These are phyloP conservation scores for Coffea canephora DNA, from an alignment of 257 asterid genomes.

Conservation along the genomic window DNA sequence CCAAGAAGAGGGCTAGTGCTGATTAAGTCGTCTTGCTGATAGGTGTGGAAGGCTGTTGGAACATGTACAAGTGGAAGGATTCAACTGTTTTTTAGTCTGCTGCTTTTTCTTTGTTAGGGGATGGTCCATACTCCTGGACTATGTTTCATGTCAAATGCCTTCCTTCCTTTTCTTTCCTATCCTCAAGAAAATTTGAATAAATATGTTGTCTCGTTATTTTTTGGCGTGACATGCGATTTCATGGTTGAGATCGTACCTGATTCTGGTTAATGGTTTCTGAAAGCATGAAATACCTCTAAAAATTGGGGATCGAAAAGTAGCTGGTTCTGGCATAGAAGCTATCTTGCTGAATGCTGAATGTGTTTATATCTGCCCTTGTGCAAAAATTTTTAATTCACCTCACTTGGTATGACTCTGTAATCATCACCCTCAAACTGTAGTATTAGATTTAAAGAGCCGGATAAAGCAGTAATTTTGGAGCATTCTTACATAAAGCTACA, in stretches of 20 bases:
- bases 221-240: background rate
- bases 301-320: background rate
- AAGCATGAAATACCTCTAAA: too few relatives aligned
- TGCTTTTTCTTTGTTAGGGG: conserved; percentile 7
- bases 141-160: background rate
- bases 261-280: background rate
- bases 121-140: conserved; percentile 2
- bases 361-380: background rate
- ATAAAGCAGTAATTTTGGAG: background rate
- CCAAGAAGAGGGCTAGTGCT: conserved; percentile 60
- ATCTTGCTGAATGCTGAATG: background rate
- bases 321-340: background rate
- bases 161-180: conserved; percentile 1
- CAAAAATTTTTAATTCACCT: background rate
- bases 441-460: background rate
- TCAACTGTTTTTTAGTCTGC: conserved; percentile 10
- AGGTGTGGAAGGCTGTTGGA: background rate
- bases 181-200: conserved; percentile 17
- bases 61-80: conserved; percentile 11
- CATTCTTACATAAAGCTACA: background rate
- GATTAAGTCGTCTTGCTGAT: conserved; percentile 25
- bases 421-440: background rate
- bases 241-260: background rate
- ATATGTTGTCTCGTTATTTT: conserved; percentile 5
- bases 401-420: background rate